These are phyloP conservation scores for Sequoia sempervirens DNA, from an alignment of 75 land plant species.

Conservation along the genomic window DNA sequence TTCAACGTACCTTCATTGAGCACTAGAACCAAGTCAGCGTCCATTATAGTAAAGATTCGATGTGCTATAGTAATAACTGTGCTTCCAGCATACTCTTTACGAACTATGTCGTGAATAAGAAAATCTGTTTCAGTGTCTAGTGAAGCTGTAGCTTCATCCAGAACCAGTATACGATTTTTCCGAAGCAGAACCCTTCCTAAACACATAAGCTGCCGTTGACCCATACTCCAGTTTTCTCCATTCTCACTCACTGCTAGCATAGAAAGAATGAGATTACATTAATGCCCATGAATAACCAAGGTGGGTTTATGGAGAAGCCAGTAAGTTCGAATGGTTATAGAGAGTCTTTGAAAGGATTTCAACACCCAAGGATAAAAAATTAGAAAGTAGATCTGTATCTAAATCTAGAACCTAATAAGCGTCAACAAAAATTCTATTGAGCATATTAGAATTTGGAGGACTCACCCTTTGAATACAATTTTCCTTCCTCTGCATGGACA, in stretches of 20 bases:
- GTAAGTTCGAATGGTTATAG: background rate
- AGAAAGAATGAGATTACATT: background rate
- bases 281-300: background rate
- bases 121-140: constrained; percentile 32
- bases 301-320: background rate
- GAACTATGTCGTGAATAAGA: constrained; percentile 20
- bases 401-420: background rate
- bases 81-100: constrained; percentile 26
- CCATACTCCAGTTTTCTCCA: constrained; percentile 50
- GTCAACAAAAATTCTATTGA: no score
- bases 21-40: constrained; percentile 36
- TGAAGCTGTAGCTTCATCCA: constrained; percentile 46
- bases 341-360: background rate
- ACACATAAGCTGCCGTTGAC: constrained; percentile 44
- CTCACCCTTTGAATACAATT: constrained; percentile 58
- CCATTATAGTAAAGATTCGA: constrained; percentile 43
- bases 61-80: constrained; percentile 61
- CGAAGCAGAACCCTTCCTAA: constrained; percentile 34
- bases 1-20: constrained; percentile 29
- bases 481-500: constrained; percentile 54
- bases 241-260: constrained; percentile 49
- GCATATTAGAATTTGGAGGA: background rate
- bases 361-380: background rate
- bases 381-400: background rate
- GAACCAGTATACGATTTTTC: constrained; percentile 24